Evolutionary conservation across 441 rosid species (phyloP), one percentile per base, ranked within the genome.

Genomic region (Breynia disticha): DNA sequence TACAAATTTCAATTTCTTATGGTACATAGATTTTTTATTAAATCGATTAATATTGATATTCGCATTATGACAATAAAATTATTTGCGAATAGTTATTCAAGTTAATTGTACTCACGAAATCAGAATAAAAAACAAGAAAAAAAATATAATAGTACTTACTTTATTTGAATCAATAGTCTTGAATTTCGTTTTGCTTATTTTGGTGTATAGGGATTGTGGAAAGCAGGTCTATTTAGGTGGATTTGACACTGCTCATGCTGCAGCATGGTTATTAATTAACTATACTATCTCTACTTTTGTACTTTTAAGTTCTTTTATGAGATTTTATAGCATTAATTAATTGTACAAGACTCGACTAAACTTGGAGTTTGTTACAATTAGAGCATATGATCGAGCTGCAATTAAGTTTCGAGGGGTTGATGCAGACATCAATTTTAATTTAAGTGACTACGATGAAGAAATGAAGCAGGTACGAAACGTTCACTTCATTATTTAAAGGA

Each of bases 381-480:
- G 98, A 73, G 95, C 98, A n/a, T 91, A 91, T 59, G 98, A 91
- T 73, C 76, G 90, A 72, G 98, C 97, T 24, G 98, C 98, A 53
- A 84, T 91, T 21, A 84, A 86, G 72, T 91, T 90, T 62, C 77
- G 98, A 66, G 97, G 98, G 38, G 80, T 75, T 54, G 95, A 79
- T 62, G 98, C 98, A n/a, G 98, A 90, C 76, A 87, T 90, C 58
- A 90, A 90, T 69, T 90, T 90, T 69, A 73, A 46, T 65, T 72
- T 80, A 0, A 72, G 68, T 22, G 98, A 91, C 67, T 91, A 91
- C 41, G 89, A 91, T 11, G 95, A 87, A 43, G 97, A 91, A 47
- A 75, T 86, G 77, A 79, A 80, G 56, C 89, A 82, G 87, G 98
- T 90, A 67, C 44, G 20, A 24, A 55, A 11, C 35, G 7, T 12